Base-by-base conservation (phyloP, 495 filamentous ascomycete species). In the Parmelia sp. region DNA sequence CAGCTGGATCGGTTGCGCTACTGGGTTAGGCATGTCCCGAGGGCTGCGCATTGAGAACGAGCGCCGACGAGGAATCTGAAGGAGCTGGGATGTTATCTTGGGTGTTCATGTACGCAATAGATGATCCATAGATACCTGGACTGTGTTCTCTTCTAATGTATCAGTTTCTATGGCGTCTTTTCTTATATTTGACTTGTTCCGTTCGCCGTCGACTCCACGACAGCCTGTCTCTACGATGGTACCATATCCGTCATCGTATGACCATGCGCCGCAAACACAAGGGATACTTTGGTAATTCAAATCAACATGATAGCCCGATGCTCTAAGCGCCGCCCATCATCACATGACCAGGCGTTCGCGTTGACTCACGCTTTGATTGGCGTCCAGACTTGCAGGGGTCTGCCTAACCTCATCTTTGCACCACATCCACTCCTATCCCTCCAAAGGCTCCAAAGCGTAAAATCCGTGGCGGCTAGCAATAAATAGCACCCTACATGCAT, bases 341-440 rank as follows among this genome's bases (percentile, higher is more conserved):
- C 62, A 64, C 57, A 8, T 64, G 62, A 64, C 57, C 5, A 33
- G 51, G 62, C 56, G 62, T 64, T 40, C 56, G 42, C 62, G 62
- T 60, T 60, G 33, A 42, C 31, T 8, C 14, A 42, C 42, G 11
- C 35, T 12, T 49, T 64, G 56, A 64, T 64, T 64, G 62, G 62
- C 40, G 33, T 37, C 23, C 31, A 35, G 31, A 57, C 3, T 12
- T 51, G 29, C 55, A 21, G 42, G 62, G 62, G 23, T 60, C 17
- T 31, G 61, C 31, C 45, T 19, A 59, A 60, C 42, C 44, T 59
- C 62, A 59, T 60, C 40, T 51, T 45, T 53, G n/a, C 31, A 29
- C 37, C 25, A 3, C 14, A 58, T 49, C 62, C 62, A 58, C 62
- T 64, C 19, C 55, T 31, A 39, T 58, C 31, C n/a, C n/a, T 25